Evolutionary conservation across 345 rosid genomes (phyloP), one percentile per base, ranked within the genome.

Genomic region (Melaleuca quinquenervia): DNA sequence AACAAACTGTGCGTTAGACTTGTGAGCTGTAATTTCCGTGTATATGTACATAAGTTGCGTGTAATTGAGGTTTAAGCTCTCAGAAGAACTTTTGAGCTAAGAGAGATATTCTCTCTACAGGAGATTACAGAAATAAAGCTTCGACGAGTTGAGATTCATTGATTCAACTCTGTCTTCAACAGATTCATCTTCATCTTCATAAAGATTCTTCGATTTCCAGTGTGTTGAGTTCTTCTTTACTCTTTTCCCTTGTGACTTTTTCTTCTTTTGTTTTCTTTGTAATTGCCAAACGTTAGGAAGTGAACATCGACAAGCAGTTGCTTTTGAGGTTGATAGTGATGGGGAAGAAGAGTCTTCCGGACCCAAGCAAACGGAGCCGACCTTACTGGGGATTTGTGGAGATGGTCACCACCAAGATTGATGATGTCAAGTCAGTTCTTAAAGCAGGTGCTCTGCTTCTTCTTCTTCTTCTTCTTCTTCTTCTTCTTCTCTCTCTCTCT

Each of bases 381-480:
- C 93, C 97, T 22, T 94, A 86, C 52, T 94, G 97, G 99, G 95
- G 98, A 4, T 96, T 93, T 85, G 94, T 96, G 7, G 97, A 94
- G 41, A 62, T 93, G 92, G 96, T 96, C 76, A 92, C 96, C 20
- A 92, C 90, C 6, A 87, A 90, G n/a, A 90, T 92, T 18, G 93
- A 94, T 50, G 87, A 93, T 85, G 86, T 92, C 53, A 94, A 94
- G 88, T 50, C 52, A 87, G 96, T 94, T 55, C 94, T 94, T 16
- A 88, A 88, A 91, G 94, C 92, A 92, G 94, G 98, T 94, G 90
- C 0, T 7, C n/a, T 14, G 11, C 18, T 8, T 5, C 0, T 51
- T 22, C 29, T 20, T 18, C 82, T 27, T 44, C 64, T 58, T 29
- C 26, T 15, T 58, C 32, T 6, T 54, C 3, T 16, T 5, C 0